These are phyloP conservation scores for Mycena haematopus DNA, from an alignment of 768 basidiomycete species.

Conservation along the genomic window DNA sequence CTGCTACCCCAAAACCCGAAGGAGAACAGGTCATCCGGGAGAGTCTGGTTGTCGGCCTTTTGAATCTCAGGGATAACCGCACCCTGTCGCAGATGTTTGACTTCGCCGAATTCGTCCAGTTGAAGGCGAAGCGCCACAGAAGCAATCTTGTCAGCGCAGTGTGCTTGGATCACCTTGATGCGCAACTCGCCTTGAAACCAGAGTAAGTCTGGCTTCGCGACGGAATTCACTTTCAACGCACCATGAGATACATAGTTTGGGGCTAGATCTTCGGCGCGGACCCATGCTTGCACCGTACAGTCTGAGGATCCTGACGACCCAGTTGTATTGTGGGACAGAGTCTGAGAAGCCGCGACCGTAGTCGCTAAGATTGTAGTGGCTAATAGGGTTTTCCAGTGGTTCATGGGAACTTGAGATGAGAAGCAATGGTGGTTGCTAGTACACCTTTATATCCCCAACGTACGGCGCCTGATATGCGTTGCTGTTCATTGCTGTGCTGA, in stretches of 20 bases:
- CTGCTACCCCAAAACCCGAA: not conserved
- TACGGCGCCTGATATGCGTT: no score
- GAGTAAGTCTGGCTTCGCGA: not conserved
- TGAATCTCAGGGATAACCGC: constrained; percentile 14
- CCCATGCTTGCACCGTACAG: constrained; percentile 8
- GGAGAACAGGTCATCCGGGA: not conserved
- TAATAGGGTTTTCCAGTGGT: not conserved
- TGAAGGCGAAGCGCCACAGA: constrained; percentile 20
- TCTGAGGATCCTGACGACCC: not conserved
- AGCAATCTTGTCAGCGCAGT: constrained; percentile 7
- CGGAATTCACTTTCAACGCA: not conserved
- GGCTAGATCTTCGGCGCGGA: constrained; percentile 8
- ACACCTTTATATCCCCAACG: no score
- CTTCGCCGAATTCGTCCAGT: constrained; percentile 19
- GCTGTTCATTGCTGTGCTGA: no score
- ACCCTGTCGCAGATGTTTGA: constrained; percentile 14
- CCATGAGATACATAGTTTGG: constrained; percentile 8
- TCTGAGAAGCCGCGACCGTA: not conserved
- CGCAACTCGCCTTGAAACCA: constrained; percentile 18
- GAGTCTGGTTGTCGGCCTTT: constrained; percentile 13
- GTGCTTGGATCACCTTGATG: constrained; percentile 11
- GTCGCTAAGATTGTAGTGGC: not conserved
- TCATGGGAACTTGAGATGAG: no score
- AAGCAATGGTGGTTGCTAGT: no score
- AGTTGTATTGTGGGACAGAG: not conserved